These are phyloP conservation scores for Nymphaea colorata DNA, from an alignment of 164 flowering plant genomes.

Conservation along the genomic window DNA sequence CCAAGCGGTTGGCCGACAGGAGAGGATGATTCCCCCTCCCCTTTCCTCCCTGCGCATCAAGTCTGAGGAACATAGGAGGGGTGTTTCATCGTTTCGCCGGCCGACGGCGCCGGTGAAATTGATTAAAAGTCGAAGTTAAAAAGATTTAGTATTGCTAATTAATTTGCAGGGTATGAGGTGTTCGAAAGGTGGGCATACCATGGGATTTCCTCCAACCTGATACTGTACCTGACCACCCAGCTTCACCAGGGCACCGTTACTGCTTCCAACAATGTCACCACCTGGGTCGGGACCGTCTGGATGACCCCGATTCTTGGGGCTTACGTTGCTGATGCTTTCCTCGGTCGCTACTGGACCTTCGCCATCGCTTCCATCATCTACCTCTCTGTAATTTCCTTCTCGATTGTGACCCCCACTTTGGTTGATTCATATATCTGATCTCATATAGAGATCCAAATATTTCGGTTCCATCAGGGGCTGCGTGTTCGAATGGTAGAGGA, in stretches of 20 bases:
- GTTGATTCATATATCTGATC: too few species aligned
- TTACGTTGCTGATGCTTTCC: slow-evolving; percentile 52
- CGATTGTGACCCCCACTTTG: neutral
- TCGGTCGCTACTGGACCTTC: slow-evolving; percentile 72
- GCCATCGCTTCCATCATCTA: slow-evolving; percentile 37
- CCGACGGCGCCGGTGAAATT: too few species aligned
- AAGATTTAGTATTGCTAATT: too few species aligned
- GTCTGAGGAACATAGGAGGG: too few species aligned
- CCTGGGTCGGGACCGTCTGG: slow-evolving; percentile 60
- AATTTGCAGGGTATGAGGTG: slow-evolving; percentile 42
- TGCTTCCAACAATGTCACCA: slow-evolving; percentile 52
- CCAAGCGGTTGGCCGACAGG: too few species aligned
- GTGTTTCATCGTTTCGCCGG: too few species aligned
- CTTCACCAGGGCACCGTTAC: slow-evolving; percentile 56
- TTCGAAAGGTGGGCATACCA: slow-evolving; percentile 69
- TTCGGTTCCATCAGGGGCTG: too few species aligned
- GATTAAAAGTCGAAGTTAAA: too few species aligned
- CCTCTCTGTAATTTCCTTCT: slow-evolving; percentile 24
- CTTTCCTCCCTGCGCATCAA: too few species aligned
- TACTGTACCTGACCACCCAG: slow-evolving; percentile 34
- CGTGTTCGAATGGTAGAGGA: too few species aligned
- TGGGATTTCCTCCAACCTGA: slow-evolving; percentile 60
- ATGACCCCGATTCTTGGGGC: slow-evolving; percentile 64
- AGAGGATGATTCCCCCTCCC: too few species aligned
- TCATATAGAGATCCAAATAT: too few species aligned